phyloP scores from a whole-genome alignment of 208 protist genomes.

The Trypanosoma brucei region DNA sequence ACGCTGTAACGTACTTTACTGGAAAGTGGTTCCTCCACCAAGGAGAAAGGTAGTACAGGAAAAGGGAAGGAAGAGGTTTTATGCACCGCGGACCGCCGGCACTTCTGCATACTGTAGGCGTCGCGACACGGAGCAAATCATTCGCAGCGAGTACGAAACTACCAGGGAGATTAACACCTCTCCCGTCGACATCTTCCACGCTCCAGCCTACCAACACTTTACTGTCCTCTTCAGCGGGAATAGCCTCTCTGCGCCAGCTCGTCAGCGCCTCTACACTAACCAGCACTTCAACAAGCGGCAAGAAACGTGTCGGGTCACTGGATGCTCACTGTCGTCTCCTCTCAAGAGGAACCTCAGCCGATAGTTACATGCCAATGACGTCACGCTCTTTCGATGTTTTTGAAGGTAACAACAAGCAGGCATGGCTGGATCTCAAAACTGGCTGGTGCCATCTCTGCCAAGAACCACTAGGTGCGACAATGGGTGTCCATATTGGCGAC shows the following conservation, averaged over 20 bases:
- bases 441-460: slow-evolving; percentile 83
- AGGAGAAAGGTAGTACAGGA: neutral
- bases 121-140: too few relatives aligned
- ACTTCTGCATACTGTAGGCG: neutral
- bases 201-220: neutral
- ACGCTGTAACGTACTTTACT: too few relatives aligned
- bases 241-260: slow-evolving; percentile 15
- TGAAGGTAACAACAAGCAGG: slow-evolving; percentile 78
- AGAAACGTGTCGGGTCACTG: slow-evolving; percentile 14
- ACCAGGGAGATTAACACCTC: too few relatives aligned
- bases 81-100: slow-evolving; percentile 10
- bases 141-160: too few relatives aligned
- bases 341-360: slow-evolving; percentile 36
- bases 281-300: neutral
- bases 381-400: slow-evolving; percentile 34
- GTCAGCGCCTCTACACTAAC: slow-evolving; percentile 12
- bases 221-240: neutral
- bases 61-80: neutral
- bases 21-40: too few relatives aligned
- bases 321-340: slow-evolving; percentile 30
- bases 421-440: slow-evolving; percentile 56
- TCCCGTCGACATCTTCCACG: neutral
- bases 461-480: slow-evolving; percentile 62
- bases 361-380: slow-evolving; percentile 24
- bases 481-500: slow-evolving; percentile 59